These are phyloP conservation scores for Zymoseptoria passerinii DNA, from an alignment of 2,329 filamentous ascomycete species.

Conservation along the genomic window DNA sequence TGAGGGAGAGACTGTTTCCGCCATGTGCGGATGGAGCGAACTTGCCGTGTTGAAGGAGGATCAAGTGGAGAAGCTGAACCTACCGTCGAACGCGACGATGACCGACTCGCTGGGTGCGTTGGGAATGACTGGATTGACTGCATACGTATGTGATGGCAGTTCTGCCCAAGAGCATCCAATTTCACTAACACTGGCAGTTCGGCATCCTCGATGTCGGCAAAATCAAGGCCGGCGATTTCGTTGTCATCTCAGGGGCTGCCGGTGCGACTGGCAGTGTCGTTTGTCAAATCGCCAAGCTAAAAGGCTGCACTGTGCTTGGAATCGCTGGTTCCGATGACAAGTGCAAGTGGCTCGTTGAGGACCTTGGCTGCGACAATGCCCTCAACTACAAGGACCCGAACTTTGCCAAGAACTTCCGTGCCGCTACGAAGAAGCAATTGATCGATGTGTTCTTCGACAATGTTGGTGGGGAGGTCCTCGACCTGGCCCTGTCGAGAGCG, in stretches of 20 bases:
- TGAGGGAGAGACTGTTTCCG: constrained; percentile 32
- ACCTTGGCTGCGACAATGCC: constrained; percentile 59
- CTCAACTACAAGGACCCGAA: constrained; percentile 61
- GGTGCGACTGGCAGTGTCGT: constrained; percentile 70
- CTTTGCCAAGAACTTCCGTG: constrained; percentile 53
- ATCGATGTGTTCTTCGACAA: constrained; percentile 65
- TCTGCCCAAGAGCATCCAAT: not conserved
- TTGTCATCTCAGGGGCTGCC: constrained; percentile 69
- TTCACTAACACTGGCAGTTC: constrained; percentile 33
- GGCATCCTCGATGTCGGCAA: constrained; percentile 62
- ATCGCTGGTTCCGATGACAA: constrained; percentile 61
- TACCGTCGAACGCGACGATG: constrained; percentile 18
- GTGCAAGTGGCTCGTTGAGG: constrained; percentile 55
- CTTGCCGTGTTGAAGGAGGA: constrained; percentile 29
- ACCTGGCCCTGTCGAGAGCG: constrained; percentile 54
- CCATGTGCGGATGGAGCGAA: constrained; percentile 33
- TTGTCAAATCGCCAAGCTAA: constrained; percentile 69
- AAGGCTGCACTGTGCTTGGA: constrained; percentile 56
- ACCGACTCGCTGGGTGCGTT: constrained; percentile 24
- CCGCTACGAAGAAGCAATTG: constrained; percentile 44
- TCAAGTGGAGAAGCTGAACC: constrained; percentile 17
- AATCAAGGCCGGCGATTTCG: constrained; percentile 61
- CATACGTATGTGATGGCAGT: constrained; percentile 41
- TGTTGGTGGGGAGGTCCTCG: constrained; percentile 61
- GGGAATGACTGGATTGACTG: constrained; percentile 63